Conservation (phyloP, 768 basidiomycete species). For the Rubroboletus pulcherrimus region DNA sequence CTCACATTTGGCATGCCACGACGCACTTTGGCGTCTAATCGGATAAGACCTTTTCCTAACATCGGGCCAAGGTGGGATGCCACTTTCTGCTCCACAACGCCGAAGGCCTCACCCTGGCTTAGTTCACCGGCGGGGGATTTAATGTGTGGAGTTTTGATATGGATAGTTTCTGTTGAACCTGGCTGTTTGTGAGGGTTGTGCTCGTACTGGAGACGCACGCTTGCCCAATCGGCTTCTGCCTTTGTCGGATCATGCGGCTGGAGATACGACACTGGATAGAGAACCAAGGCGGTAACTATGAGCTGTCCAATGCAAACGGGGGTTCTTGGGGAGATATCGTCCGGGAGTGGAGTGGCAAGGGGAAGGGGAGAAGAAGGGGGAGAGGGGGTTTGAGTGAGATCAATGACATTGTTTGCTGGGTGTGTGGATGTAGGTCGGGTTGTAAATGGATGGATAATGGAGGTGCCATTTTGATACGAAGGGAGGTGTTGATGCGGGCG, state of each 20-base stretch:
- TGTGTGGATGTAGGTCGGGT: constrained; percentile 22
- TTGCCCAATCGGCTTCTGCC: constrained; percentile 58
- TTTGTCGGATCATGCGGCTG: constrained; percentile 38
- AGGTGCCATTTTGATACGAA: constrained; percentile 23
- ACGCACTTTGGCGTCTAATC: constrained; percentile 72
- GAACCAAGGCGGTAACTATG: constrained; percentile 74
- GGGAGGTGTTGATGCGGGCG: constrained; percentile 20
- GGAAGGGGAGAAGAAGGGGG: constrained; percentile 39
- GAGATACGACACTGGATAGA: constrained; percentile 78
- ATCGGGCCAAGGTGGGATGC: constrained; percentile 77
- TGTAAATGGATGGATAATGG: constrained; percentile 21
- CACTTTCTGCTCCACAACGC: constrained; percentile 82
- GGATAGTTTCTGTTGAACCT: constrained; percentile 64
- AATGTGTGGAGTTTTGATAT: constrained; percentile 63
- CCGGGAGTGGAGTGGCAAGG: constrained; percentile 37
- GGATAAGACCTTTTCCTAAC: constrained; percentile 79
- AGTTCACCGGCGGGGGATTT: constrained; percentile 52
- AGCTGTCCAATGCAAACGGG: constrained; percentile 88
- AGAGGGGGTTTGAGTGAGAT: constrained; percentile 67
- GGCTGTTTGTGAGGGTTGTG: constrained; percentile 50
- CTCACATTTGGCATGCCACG: constrained; percentile 62
- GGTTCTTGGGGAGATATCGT: constrained; percentile 70
- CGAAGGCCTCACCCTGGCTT: constrained; percentile 64
- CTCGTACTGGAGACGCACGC: constrained; percentile 70
- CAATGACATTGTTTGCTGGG: constrained; percentile 57